A percentile compares a stretch with the other conserved stretches of the same genome.
These are phyloP conservation scores for Mortierella sp. DNA, from an alignment of 371 early-diverging fungal species.

Conservation along the genomic window DNA sequence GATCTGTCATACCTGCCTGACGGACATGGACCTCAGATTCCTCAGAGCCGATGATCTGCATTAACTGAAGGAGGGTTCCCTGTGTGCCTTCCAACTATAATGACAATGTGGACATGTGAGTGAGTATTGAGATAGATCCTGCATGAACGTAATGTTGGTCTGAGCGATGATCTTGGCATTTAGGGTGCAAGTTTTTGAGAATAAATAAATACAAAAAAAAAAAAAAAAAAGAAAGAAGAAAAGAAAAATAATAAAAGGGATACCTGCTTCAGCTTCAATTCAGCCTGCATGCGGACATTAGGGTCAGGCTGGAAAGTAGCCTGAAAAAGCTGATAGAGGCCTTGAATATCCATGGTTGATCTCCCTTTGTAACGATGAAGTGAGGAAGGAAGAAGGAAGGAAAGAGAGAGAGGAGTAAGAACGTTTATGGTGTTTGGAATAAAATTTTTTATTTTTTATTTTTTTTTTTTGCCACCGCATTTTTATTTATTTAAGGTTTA, in stretches of 20 bases:
- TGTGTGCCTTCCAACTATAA: slow-evolving; percentile 67
- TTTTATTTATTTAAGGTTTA: neutral
- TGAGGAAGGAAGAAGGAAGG: neutral
- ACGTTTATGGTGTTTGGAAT: neutral
- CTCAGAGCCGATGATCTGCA: slow-evolving; percentile 77
- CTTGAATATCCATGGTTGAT: slow-evolving; percentile 50
- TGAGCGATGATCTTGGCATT: neutral
- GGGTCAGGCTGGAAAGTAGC: slow-evolving; percentile 86
- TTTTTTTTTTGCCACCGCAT: slow-evolving; percentile 22
- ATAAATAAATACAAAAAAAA: neutral
- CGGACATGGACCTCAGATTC: slow-evolving; percentile 74
- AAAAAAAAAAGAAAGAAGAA: neutral
- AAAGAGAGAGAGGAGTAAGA: neutral
- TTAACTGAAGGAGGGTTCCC: slow-evolving; percentile 77
- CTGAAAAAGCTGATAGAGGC: slow-evolving; percentile 73
- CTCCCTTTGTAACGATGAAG: slow-evolving; percentile 2
- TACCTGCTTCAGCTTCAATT: slow-evolving; percentile 67
- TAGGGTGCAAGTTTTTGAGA: neutral
- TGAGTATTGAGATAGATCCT: neutral
- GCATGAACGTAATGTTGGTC: neutral
- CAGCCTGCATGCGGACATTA: slow-evolving; percentile 81
- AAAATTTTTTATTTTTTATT: too few species aligned
- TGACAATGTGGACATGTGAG: neutral
- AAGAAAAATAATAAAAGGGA: neutral
- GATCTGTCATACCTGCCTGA: slow-evolving; percentile 75